Evolutionary conservation across 306 rosid species (phyloP).

Genomic region (Hylodesmum podocarpum): DNA sequence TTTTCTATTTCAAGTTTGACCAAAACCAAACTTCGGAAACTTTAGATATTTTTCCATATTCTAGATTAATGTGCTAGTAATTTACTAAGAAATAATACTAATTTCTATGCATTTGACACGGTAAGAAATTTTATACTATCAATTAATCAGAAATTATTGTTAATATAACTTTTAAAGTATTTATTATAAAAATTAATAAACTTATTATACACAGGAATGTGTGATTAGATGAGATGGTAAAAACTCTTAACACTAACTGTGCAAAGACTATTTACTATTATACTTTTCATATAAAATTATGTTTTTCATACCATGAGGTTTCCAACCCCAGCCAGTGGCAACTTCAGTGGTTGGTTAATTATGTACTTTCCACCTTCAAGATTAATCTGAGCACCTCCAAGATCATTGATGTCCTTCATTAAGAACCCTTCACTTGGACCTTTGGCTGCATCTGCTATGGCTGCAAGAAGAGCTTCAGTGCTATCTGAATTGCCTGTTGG

Average conservation of each 20-base stretch:
- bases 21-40: neutral
- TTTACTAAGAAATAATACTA: neutral
- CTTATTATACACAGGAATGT: neutral
- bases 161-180: neutral
- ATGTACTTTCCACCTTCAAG: slow-evolving; percentile 79
- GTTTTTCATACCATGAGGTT: slow-evolving; percentile 61
- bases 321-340: slow-evolving; percentile 66
- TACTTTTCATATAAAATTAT: neutral
- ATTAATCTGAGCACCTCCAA: slow-evolving; percentile 72
- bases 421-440: slow-evolving; percentile 49
- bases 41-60: neutral
- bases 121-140: neutral
- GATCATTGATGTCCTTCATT: slow-evolving; percentile 57
- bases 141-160: neutral
- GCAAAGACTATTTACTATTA: neutral
- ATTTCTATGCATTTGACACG: neutral
- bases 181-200: neutral
- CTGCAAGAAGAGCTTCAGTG: slow-evolving; percentile 60
- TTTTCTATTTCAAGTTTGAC: slow-evolving; percentile 1
- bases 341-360: slow-evolving; percentile 56
- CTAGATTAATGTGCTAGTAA: neutral
- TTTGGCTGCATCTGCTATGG: slow-evolving; percentile 62
- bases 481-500: slow-evolving; percentile 81
- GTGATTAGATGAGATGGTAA: neutral
- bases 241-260: neutral